Conservation (phyloP, 192 early-diverging fungal genomes). For the Rhizophagus prolifer region DNA sequence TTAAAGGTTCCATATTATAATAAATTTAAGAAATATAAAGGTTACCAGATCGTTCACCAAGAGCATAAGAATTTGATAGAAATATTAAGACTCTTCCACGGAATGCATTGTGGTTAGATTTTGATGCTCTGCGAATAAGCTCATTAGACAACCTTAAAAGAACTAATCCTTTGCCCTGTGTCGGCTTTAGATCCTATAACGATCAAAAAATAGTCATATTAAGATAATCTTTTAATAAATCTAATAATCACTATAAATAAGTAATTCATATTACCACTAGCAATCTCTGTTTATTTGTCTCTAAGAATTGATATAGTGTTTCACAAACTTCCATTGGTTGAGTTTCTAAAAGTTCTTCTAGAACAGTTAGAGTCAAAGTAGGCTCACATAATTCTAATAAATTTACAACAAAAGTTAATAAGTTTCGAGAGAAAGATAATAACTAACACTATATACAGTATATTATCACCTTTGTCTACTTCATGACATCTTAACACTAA, state of each 20-base stretch:
- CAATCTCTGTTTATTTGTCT: slow-evolving; percentile 13
- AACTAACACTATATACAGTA: neutral
- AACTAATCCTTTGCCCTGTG: slow-evolving; percentile 79
- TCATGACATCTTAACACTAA: slow-evolving; percentile 3
- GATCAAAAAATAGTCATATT: neutral
- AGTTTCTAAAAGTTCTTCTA: slow-evolving; percentile 18
- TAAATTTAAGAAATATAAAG: neutral
- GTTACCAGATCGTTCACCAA: slow-evolving; percentile 75
- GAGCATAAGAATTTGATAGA: slow-evolving; percentile 79
- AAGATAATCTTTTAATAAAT: neutral
- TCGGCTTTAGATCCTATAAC: slow-evolving; percentile 34
- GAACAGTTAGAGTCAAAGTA: neutral
- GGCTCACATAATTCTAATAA: neutral
- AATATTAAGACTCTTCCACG: slow-evolving; percentile 89
- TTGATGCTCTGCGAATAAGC: slow-evolving; percentile 84
- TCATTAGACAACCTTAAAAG: slow-evolving; percentile 87
- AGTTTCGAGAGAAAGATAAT: neutral
- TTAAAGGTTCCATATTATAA: no score
- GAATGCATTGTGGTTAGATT: slow-evolving; percentile 74
- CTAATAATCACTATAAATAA: neutral
- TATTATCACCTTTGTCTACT: neutral
- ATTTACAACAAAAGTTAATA: neutral
- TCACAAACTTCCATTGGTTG: slow-evolving; percentile 24
- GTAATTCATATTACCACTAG: slow-evolving; percentile 7
- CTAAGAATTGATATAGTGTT: slow-evolving; percentile 15